Percentiles rank a stretch among this genome's conserved stretches.
Evolutionary conservation across 257 asterid species (phyloP).

Genomic region (Plantago elongata): DNA sequence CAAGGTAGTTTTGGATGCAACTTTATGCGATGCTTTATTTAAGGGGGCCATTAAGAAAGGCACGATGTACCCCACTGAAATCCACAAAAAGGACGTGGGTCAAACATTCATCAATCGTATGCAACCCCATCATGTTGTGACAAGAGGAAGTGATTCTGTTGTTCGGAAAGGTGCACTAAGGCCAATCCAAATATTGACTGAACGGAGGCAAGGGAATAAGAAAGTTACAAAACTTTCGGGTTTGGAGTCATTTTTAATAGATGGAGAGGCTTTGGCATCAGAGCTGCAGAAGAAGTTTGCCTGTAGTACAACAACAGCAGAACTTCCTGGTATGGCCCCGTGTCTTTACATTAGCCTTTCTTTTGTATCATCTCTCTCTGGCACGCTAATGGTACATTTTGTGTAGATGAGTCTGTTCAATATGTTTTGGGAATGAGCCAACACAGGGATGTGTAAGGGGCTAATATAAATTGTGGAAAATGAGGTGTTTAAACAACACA

Average conservation of each 20-base stretch:
- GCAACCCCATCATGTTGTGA: conserved; percentile 82
- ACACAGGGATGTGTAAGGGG: no score
- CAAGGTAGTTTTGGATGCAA: conserved; percentile 62
- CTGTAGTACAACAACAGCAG: conserved; percentile 86
- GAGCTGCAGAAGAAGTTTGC: conserved; percentile 98
- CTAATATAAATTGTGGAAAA: no score
- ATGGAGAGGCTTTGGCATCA: conserved; percentile 79
- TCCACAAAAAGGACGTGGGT: conserved; percentile 81
- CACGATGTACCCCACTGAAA: conserved; percentile 74
- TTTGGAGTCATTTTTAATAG: conserved; percentile 78
- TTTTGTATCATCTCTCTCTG: no score
- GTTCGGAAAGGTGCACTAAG: conserved; percentile 77
- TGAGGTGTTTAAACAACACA: no score
- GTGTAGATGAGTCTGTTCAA: no score
- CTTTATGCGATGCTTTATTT: conserved; percentile 80
- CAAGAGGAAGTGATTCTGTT: conserved; percentile 59
- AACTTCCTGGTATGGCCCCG: conserved; percentile 71
- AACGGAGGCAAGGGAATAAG: conserved; percentile 92
- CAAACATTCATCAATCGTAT: conserved; percentile 67
- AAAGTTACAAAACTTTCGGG: conserved; percentile 93
- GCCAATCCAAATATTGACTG: conserved; percentile 86
- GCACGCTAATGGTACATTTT: no score
- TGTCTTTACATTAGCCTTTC: neutral
- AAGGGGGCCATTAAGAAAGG: conserved; percentile 96
- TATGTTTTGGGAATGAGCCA: no score